Evolutionary conservation across 352 stramenopile species (phyloP).

Genomic region (Poterioochromonas sp.): DNA sequence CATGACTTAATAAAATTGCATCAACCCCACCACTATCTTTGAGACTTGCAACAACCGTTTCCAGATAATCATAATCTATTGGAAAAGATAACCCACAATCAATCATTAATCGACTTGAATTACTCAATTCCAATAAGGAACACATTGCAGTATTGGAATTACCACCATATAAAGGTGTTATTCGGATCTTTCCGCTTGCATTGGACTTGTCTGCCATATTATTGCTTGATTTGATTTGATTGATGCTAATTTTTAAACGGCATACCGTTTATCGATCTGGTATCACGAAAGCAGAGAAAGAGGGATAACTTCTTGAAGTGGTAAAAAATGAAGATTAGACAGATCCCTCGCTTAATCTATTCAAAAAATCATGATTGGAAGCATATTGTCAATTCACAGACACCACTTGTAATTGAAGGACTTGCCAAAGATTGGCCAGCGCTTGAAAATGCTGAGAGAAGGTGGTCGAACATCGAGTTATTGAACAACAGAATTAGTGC

Average conservation of each 20-base stretch:
- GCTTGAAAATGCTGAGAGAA: not conserved
- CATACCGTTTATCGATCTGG: not conserved
- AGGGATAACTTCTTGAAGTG: not conserved
- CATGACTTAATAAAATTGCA: slow-evolving; percentile 25
- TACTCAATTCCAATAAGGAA: slow-evolving; percentile 2
- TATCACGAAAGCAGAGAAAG: not conserved
- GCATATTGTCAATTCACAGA: not conserved
- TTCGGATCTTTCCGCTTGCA: not conserved
- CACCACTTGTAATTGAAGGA: not conserved
- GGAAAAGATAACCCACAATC: not conserved
- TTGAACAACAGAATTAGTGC: too few species aligned
- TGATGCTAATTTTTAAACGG: not conserved
- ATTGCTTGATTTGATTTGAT: not conserved
- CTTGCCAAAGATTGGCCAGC: not conserved
- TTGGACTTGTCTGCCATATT: not conserved
- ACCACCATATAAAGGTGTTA: slow-evolving; percentile 9
- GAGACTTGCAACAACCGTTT: not conserved
- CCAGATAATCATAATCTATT: not conserved
- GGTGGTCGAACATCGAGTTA: not conserved
- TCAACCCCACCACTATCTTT: slow-evolving; percentile 1
- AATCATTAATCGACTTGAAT: not conserved
- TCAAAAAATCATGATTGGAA: not conserved
- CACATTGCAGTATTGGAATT: not conserved
- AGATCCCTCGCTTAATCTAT: not conserved
- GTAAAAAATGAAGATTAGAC: not conserved